A percentile compares a stretch with the other conserved stretches of the same genome.
These are phyloP conservation scores for Xylariaceae sp. DNA, from an alignment of 2,329 filamentous ascomycete species.

Conservation along the genomic window DNA sequence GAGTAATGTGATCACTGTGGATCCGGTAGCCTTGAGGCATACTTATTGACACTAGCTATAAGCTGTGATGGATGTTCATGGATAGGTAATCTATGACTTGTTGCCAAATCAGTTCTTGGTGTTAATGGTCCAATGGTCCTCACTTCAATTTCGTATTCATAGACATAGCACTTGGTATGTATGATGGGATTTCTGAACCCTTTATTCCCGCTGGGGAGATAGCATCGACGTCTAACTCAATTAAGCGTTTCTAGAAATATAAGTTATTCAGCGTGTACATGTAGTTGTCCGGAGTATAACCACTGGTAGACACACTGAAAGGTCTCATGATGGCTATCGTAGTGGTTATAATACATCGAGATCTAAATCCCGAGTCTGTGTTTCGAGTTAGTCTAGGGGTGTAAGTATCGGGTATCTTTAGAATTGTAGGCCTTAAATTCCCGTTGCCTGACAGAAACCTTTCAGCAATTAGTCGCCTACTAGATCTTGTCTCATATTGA, in stretches of 20 bases:
- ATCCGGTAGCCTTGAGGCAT: too few relatives aligned
- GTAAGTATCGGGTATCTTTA: neutral
- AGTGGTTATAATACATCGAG: neutral
- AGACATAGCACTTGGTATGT: neutral
- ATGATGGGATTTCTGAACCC: neutral
- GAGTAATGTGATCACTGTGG: too few relatives aligned
- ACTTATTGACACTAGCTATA: too few relatives aligned
- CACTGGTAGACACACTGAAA: neutral
- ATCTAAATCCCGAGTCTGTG: neutral
- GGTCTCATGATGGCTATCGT: neutral
- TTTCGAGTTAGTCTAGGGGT: neutral
- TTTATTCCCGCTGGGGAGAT: too few relatives aligned
- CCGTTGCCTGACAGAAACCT: neutral
- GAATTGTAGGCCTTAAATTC: neutral
- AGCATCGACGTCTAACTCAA: neutral
- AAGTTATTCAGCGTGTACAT: neutral
- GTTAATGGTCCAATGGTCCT: too few relatives aligned
- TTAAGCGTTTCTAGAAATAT: neutral
- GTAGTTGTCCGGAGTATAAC: neutral
- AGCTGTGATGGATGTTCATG: neutral
- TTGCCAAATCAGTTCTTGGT: too few relatives aligned
- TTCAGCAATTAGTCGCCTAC: neutral
- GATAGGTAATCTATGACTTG: constrained; percentile 9
- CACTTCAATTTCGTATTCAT: neutral
- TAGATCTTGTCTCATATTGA: neutral